Evolutionary conservation across 2,329 filamentous ascomycete species (phyloP).

Genomic region (Colletotrichum gigasporum): DNA sequence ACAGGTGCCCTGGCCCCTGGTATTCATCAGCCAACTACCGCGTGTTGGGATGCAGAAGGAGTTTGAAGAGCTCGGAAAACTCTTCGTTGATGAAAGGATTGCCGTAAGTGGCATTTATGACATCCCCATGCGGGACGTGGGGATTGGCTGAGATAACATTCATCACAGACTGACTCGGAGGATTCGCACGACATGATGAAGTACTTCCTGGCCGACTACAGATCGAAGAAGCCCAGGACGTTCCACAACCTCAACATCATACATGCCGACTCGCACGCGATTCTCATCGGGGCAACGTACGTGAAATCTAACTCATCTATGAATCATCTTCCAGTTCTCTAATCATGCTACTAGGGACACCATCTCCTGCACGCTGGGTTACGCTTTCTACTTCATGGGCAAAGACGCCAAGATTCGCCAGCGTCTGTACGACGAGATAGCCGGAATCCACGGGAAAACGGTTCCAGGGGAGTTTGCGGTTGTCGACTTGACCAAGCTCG

Average conservation of each 20-base stretch:
- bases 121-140: neutral
- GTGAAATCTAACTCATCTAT: neutral
- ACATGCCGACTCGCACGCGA: constrained; percentile 34
- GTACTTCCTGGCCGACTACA: constrained; percentile 36
- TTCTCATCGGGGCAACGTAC: constrained; percentile 36
- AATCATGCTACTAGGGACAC: constrained; percentile 18
- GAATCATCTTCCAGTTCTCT: neutral
- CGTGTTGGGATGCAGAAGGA: constrained; percentile 27
- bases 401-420: constrained; percentile 11
- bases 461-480: constrained; percentile 32
- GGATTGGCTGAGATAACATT: neutral
- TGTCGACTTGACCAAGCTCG: constrained; percentile 31
- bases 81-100: constrained; percentile 38
- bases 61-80: constrained; percentile 57
- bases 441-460: constrained; percentile 28
- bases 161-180: constrained; percentile 27
- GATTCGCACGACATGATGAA: constrained; percentile 36
- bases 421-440: constrained; percentile 28
- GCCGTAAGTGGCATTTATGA: constrained; percentile 13
- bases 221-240: constrained; percentile 34
- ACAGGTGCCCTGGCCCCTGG: constrained; percentile 36
- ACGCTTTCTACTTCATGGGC: constrained; percentile 32
- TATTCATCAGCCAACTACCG: constrained; percentile 24
- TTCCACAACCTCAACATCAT: constrained; percentile 35
- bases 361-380: constrained; percentile 29